A percentile compares a stretch with the other conserved stretches of the same genome.
phyloP scores from a whole-genome alignment of 208 protist genomes.

The Trypanosoma platydactyli region DNA sequence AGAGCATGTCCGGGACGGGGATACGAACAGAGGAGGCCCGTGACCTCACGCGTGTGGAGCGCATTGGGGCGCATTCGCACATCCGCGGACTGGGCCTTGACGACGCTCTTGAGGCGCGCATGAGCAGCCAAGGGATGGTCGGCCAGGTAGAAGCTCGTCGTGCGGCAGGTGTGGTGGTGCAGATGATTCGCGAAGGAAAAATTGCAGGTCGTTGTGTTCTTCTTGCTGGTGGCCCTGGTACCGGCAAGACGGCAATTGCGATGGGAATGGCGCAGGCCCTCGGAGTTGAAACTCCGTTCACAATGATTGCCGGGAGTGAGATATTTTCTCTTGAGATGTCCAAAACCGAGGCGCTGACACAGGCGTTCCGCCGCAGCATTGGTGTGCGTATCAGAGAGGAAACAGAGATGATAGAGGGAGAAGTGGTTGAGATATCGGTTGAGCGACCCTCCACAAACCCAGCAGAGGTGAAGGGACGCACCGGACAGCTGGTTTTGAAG shows the following conservation, averaged over 20 bases:
- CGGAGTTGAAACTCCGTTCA: conserved; percentile 98
- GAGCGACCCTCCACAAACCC: conserved; percentile 95
- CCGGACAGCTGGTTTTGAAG: conserved; percentile 99
- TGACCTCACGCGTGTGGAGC: conserved; percentile 96
- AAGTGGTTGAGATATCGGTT: conserved; percentile 99
- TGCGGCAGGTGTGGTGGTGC: conserved; percentile 89
- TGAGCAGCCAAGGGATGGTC: conserved; percentile 97
- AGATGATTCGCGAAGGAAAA: conserved; percentile 99
- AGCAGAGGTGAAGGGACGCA: conserved; percentile 88
- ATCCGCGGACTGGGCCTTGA: conserved; percentile 99
- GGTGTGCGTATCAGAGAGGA: conserved; percentile 99
- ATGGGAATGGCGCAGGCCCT: conserved; percentile 99
- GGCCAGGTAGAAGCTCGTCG: conserved; percentile 96
- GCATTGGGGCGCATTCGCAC: conserved; percentile 99
- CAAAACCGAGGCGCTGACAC: conserved; percentile 99
- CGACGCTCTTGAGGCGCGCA: conserved; percentile 95
- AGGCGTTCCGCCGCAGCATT: conserved; percentile 99
- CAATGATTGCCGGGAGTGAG: conserved; percentile 98
- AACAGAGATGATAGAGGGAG: conserved; percentile 99
- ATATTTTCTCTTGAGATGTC: conserved; percentile 99
- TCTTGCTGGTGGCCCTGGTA: conserved; percentile 97
- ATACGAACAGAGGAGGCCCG: conserved; percentile 93
- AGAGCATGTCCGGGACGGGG: conserved; percentile 53
- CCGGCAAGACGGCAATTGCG: conserved; percentile 99
- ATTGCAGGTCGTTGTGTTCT: conserved; percentile 99